Evolutionary conservation across 306 rosid species (phyloP).

Genomic region (Trifolium subterraneum): DNA sequence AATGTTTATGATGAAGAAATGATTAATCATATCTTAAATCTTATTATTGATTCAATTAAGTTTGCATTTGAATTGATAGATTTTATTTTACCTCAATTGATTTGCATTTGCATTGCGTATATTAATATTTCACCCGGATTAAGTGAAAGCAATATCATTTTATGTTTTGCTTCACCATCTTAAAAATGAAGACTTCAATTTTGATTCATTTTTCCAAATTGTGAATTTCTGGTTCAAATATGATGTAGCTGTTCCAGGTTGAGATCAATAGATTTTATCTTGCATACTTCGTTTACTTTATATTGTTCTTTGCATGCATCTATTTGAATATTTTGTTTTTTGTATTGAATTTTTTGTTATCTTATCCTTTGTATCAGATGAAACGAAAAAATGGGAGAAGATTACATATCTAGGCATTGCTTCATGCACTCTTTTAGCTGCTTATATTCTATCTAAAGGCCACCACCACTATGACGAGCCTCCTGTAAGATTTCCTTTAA

Average conservation of each 20-base stretch:
- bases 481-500: constrained; percentile 66
- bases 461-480: constrained; percentile 78
- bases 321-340: constrained; percentile 6
- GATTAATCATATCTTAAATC: constrained; percentile 15
- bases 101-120: constrained; percentile 9
- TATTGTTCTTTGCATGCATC: not conserved
- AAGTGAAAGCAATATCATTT: not conserved
- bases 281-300: not conserved
- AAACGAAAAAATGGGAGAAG: constrained; percentile 97
- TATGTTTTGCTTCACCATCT: not conserved
- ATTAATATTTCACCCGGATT: not conserved
- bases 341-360: not conserved
- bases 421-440: constrained; percentile 61
- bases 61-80: constrained; percentile 13
- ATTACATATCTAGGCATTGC: constrained; percentile 84
- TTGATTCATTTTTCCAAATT: not conserved
- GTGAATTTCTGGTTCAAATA: constrained; percentile 17
- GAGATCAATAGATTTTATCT: constrained; percentile 15
- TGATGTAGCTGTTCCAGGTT: not conserved
- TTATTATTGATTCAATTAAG: not conserved
- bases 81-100: not conserved
- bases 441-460: constrained; percentile 73
- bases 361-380: constrained; percentile 52
- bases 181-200: not conserved
- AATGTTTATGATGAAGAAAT: not conserved